Base-by-base conservation (phyloP, 2,329 filamentous ascomycete species). In the Cercospora sesami region DNA sequence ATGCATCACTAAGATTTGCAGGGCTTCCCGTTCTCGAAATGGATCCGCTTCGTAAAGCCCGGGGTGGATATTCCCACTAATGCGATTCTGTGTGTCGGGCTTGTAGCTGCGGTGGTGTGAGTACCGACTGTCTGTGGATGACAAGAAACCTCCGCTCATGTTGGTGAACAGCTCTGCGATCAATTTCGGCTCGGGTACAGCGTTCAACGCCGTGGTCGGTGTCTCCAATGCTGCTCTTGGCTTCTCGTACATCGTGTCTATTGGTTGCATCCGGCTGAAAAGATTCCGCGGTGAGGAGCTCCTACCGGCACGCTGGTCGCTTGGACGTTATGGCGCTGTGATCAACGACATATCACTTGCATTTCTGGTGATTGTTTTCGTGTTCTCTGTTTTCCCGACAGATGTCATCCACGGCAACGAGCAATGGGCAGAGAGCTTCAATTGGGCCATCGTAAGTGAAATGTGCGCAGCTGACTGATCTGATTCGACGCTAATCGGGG, bases 141-240 rank as follows among this genome's bases (percentile, higher is more conserved):
- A 31, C 23, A 16, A 23, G 14, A 16, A 3, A 18, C 5, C 6
- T 23, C 31, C 18, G 21, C 21, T 64, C 18, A 39, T 48, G 18
- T 14, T 39, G 4, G 21, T n/a, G 9, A 18, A 48, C 28, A 64
- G 62, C 16, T 75, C 75, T n/a, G 77, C 77, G 59, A 81, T 81
- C 77, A 81, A 81, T 68, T 78, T 82, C 66, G 80, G 80, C 65
- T 80, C 78, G 9, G 73, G 74, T n/a, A 73, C 77, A 7, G 79
- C 80, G 4, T 79, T 82, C 72, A 79, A 80, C 69, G 78, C 78
- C 42, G 79, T 83, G 67, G 73, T 80, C 39, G 80, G 79, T 5
- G 77, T 84, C 1, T 77, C 78, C 8, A 77, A 77, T 60, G 76
- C 75, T 18, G 76, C 76, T 1, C 72, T 78, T 18, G 66, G 76